Percentiles rank a stretch among this genome's conserved stretches.
Conservation (phyloP, 208 protist genomes). For the Leishmania braziliensis region DNA sequence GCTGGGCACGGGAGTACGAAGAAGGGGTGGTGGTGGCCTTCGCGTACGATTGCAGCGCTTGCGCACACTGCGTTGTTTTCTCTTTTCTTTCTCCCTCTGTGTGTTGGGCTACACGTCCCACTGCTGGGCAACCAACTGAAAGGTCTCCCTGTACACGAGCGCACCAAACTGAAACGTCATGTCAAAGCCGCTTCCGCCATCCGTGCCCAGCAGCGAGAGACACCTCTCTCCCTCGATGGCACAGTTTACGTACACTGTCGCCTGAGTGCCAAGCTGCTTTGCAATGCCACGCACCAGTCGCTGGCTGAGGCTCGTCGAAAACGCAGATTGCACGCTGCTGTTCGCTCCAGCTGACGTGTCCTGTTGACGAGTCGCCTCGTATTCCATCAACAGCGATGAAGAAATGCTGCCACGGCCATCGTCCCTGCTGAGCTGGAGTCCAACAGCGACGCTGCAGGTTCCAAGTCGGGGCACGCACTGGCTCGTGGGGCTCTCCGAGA, state of each 20-base stretch:
- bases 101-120: neutral
- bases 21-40: neutral
- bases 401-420: slow-evolving; percentile 11
- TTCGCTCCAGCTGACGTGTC: slow-evolving; percentile 18
- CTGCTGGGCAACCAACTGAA: slow-evolving; percentile 17
- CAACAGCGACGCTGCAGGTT: slow-evolving; percentile 41
- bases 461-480: slow-evolving; percentile 32
- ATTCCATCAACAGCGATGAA: slow-evolving; percentile 39
- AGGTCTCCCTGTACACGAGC: slow-evolving; percentile 39
- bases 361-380: slow-evolving; percentile 9
- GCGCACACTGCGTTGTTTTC: neutral
- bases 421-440: neutral
- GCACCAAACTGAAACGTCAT: slow-evolving; percentile 56
- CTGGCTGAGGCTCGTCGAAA: slow-evolving; percentile 49
- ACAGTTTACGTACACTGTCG: slow-evolving; percentile 59
- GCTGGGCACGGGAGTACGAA: neutral
- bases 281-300: slow-evolving; percentile 41
- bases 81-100: neutral
- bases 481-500: slow-evolving; percentile 42
- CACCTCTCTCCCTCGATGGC: slow-evolving; percentile 49
- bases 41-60: neutral
- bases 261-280: neutral
- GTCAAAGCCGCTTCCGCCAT: slow-evolving; percentile 44
- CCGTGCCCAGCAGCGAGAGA: slow-evolving; percentile 49
- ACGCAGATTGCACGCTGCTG: slow-evolving; percentile 33